Conservation (phyloP, 345 rosid genomes). For the Euphorbia tirucalli region DNA sequence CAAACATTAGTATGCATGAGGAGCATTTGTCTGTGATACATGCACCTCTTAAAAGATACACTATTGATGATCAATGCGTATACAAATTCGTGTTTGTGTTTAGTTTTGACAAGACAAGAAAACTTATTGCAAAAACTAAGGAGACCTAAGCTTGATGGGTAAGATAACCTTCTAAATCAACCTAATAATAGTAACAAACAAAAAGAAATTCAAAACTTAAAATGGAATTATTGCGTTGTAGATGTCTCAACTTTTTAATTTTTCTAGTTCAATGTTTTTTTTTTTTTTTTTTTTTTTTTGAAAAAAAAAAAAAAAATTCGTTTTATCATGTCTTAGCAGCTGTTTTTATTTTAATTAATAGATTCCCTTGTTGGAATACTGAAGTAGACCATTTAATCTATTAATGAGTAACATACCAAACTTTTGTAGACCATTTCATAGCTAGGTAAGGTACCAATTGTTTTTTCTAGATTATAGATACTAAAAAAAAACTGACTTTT, state of each 20-base stretch:
- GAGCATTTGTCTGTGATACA: not conserved
- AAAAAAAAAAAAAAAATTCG: too few species aligned
- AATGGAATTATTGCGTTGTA: not conserved
- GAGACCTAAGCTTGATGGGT: not conserved
- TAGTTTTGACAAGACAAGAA: not conserved
- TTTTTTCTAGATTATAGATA: too few species aligned
- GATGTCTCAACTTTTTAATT: not conserved
- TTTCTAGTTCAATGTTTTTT: not conserved
- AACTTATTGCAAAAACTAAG: not conserved
- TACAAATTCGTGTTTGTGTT: not conserved
- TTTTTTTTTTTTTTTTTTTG: not conserved
- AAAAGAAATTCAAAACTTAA: not conserved
- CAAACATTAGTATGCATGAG: constrained; percentile 1
- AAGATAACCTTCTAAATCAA: not conserved
- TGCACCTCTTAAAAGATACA: not conserved
- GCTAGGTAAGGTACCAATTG: not conserved
- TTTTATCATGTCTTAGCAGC: not conserved
- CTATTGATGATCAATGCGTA: not conserved
- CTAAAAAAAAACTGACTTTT: not conserved
- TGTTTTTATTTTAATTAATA: not conserved
- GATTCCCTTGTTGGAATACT: not conserved
- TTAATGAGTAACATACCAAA: not conserved
- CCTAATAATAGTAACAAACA: not conserved
- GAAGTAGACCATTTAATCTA: not conserved
- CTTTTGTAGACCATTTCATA: not conserved